Evolutionary conservation across 257 asterid genomes (phyloP), one percentile per base, ranked within the genome.

Genomic region (Misopates orontium): DNA sequence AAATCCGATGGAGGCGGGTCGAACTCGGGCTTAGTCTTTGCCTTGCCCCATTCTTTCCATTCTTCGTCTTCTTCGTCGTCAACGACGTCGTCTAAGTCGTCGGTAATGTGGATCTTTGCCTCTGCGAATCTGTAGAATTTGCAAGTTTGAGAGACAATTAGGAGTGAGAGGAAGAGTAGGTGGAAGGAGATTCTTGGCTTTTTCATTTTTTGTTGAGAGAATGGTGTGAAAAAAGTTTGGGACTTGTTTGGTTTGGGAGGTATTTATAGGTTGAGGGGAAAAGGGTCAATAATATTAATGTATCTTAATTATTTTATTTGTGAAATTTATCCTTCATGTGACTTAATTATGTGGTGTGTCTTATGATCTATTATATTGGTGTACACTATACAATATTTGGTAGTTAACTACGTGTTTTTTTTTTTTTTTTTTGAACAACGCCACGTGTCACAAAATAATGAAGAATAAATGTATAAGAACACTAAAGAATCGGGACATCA

Each of bases 1-100:
- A 83, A 72, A 72, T 87, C 93, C 7, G 84, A 59, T 1, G 95
- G 86, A 0, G 96, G 95, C 25, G 88, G 96, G 78, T 86, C 96
- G 85, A 86, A 90, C 5, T 84, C 82, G 45, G 85, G 83, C 0
- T 60, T 32, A 21, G 64, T 56, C 72, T 75, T 82, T 76, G 67
- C 87, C 45, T 75, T 81, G 59, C 97, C 97, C 97, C 99, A 90
- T 74, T 88, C 83, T 66, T 70, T 86, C 97, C 96, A 83, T 10
- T 72, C 78, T 4, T 88, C 96, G 59, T 85, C 96, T 75, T 90
- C 97, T 78, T 93, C 99, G 20, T 84, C 86, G 61, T 90, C 97
- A 4, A 87, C 83, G 71, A 90, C 85, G 82, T 85, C 96, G 78
- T 86, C 91, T 1, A 93, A 84, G 15, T 93, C 93, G 73, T 88